Conservation (phyloP, 2,329 filamentous ascomycete genomes). For the Elsinoe fawcettii region DNA sequence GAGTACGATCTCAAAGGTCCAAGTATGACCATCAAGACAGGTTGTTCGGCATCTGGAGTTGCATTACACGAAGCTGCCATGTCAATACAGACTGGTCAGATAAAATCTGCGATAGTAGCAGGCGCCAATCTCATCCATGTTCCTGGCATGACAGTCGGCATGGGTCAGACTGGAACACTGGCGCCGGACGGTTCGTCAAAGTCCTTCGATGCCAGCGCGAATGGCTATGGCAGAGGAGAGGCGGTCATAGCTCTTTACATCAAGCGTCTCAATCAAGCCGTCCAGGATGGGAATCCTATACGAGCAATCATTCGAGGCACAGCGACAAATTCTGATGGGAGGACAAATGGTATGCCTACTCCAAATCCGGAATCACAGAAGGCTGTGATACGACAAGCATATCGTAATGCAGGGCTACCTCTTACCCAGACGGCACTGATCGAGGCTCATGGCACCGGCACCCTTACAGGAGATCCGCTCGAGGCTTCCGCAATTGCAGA, state of each 20-base stretch:
- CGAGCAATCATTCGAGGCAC: slow-evolving; percentile 33
- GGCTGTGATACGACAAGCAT: slow-evolving; percentile 31
- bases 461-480: slow-evolving; percentile 23
- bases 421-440: slow-evolving; percentile 17
- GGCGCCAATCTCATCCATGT: slow-evolving; percentile 24
- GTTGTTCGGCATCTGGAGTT: slow-evolving; percentile 38
- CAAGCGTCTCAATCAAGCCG: slow-evolving; percentile 43
- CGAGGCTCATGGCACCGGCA: slow-evolving; percentile 27
- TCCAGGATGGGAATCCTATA: slow-evolving; percentile 41
- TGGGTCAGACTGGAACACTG: slow-evolving; percentile 28
- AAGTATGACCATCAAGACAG: slow-evolving; percentile 41
- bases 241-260: slow-evolving; percentile 45
- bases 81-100: slow-evolving; percentile 25
- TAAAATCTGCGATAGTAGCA: slow-evolving; percentile 19
- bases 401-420: slow-evolving; percentile 32
- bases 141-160: slow-evolving; percentile 22
- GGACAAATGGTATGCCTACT: slow-evolving; percentile 34
- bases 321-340: slow-evolving; percentile 33
- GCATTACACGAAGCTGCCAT: slow-evolving; percentile 30
- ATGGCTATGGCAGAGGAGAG: slow-evolving; percentile 48
- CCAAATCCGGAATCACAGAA: slow-evolving; percentile 33
- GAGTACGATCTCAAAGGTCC: slow-evolving; percentile 36
- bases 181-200: slow-evolving; percentile 25
- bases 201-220: slow-evolving; percentile 32
- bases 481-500: slow-evolving; percentile 22